Evolutionary conservation across 345 rosid genomes (phyloP).

Genomic region (Brassica nigra): DNA sequence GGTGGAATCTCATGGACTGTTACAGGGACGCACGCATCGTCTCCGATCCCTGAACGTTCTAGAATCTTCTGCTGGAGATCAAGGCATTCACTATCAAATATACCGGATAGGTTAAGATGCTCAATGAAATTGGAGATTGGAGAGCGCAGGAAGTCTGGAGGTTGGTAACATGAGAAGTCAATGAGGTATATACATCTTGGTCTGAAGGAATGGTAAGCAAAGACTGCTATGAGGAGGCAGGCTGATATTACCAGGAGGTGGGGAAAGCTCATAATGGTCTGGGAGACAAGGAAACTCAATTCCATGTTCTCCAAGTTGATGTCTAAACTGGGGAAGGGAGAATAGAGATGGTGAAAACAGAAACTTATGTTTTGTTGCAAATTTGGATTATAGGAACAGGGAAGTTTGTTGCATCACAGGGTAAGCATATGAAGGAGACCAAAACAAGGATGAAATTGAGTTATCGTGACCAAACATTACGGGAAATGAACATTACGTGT

Average conservation of each 20-base stretch:
- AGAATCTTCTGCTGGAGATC: background rate
- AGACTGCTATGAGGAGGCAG: background rate
- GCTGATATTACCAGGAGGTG: background rate
- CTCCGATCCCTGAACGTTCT: background rate
- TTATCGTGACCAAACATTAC: background rate
- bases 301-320: background rate
- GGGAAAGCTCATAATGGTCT: background rate
- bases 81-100: background rate
- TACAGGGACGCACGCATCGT: background rate
- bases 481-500: background rate
- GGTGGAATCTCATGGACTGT: background rate
- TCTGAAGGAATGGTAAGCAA: background rate
- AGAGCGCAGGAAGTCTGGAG: background rate
- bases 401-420: background rate
- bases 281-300: background rate
- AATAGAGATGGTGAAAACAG: background rate
- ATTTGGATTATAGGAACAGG: background rate
- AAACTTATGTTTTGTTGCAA: background rate
- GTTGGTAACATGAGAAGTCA: conserved; percentile 3
- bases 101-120: background rate
- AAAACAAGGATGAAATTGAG: background rate
- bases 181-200: background rate
- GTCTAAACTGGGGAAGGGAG: background rate
- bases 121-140: background rate
- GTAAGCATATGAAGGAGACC: background rate